These are phyloP conservation scores for Nicotiana noctiflora DNA, from an alignment of 257 asterid species.

Conservation along the genomic window DNA sequence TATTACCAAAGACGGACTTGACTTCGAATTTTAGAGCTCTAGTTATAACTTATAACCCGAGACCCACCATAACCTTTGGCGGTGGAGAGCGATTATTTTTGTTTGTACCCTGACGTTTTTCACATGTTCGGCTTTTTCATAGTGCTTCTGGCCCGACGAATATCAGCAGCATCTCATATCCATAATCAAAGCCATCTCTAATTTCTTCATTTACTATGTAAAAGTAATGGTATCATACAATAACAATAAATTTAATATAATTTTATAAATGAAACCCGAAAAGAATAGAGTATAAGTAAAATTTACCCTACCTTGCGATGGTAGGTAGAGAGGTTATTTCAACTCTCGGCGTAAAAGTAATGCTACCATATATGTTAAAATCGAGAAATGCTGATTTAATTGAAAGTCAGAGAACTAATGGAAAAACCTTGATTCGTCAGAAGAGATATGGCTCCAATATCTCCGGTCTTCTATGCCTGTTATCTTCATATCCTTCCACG, in stretches of 20 bases:
- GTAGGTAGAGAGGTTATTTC: too few species aligned
- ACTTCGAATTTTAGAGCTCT: too few species aligned
- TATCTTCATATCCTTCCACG: conserved; percentile 59
- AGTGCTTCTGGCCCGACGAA: too few species aligned
- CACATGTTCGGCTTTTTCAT: too few species aligned
- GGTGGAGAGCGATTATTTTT: too few species aligned
- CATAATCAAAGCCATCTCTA: not conserved
- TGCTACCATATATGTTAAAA: not conserved
- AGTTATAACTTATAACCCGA: too few species aligned
- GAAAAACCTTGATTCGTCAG: conserved; percentile 50
- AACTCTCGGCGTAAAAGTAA: not conserved
- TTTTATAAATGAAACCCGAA: too few species aligned
- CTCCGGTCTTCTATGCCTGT: conserved; percentile 51
- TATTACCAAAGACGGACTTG: too few species aligned
- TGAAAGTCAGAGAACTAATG: not conserved
- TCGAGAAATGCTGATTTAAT: not conserved
- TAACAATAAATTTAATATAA: too few species aligned
- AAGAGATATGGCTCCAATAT: conserved; percentile 39
- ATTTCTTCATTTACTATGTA: not conserved
- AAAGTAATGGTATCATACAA: not conserved
- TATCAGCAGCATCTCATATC: not conserved
- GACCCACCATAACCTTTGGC: too few species aligned
- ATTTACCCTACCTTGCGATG: too few species aligned
- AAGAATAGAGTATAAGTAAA: rapidly evolving
- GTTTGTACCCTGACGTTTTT: too few species aligned